These are phyloP conservation scores for Nepenthes mirabilis DNA, from an alignment of 148 eudicot species.

Conservation along the genomic window DNA sequence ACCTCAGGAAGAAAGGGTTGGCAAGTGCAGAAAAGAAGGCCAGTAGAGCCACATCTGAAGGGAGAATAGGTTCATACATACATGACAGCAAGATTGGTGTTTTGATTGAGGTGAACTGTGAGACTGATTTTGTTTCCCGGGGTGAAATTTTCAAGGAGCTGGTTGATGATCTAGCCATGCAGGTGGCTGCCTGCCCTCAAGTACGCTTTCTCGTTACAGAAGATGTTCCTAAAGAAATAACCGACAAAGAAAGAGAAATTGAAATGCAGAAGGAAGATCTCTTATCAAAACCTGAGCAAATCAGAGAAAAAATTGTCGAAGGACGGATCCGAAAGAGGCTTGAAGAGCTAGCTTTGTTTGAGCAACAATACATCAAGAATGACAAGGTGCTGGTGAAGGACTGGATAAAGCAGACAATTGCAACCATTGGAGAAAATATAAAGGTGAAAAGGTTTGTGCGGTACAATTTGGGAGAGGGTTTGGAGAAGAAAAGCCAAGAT, in stretches of 20 bases:
- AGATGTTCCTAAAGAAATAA: slow-evolving; percentile 67
- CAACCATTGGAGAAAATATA: slow-evolving; percentile 85
- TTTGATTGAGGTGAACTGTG: slow-evolving; percentile 86
- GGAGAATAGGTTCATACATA: slow-evolving; percentile 87
- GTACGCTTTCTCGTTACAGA: slow-evolving; percentile 58
- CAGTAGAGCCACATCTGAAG: slow-evolving; percentile 83
- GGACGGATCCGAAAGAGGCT: slow-evolving; percentile 88
- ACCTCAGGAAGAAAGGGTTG: slow-evolving; percentile 87
- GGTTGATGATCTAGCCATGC: slow-evolving; percentile 94
- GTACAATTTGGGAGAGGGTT: slow-evolving; percentile 84
- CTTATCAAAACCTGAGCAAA: slow-evolving; percentile 76
- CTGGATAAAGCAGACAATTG: slow-evolving; percentile 86
- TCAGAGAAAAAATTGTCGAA: slow-evolving; percentile 70
- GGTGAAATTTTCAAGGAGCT: slow-evolving; percentile 85
- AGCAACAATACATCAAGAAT: slow-evolving; percentile 88
- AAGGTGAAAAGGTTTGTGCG: slow-evolving; percentile 75
- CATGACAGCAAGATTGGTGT: slow-evolving; percentile 89
- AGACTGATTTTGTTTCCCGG: slow-evolving; percentile 89
- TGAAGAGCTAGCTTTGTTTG: slow-evolving; percentile 82
- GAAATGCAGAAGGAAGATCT: slow-evolving; percentile 97
- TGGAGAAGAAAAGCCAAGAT: slow-evolving; percentile 80
- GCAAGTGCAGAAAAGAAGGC: slow-evolving; percentile 96
- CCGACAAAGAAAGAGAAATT: slow-evolving; percentile 68
- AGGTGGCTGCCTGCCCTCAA: slow-evolving; percentile 99
- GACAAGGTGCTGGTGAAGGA: slow-evolving; percentile 84